Evolutionary conservation across 345 rosid species (phyloP).

Genomic region (Adansonia digitata): DNA sequence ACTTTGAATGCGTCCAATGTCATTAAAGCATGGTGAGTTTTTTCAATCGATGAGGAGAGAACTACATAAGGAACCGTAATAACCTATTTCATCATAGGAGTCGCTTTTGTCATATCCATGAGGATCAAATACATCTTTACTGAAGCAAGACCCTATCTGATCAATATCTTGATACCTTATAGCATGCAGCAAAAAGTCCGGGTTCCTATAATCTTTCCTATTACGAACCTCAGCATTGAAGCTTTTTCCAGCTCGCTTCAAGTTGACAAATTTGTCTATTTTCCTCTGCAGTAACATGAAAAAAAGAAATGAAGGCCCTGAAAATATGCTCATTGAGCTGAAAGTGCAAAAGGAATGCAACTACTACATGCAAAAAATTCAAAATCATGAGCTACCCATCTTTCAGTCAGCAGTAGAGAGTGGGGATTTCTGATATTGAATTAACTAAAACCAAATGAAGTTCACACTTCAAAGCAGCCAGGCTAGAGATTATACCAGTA

Average conservation of each 20-base stretch:
- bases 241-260: conserved; percentile 82
- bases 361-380: background rate
- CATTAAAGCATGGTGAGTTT: background rate
- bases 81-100: conserved; percentile 75
- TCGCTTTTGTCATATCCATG: conserved; percentile 85
- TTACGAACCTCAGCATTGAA: conserved; percentile 93
- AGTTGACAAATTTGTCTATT: conserved; percentile 70
- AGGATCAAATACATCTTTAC: conserved; percentile 88
- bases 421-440: background rate
- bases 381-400: background rate
- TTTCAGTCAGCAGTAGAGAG: too few species aligned
- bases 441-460: background rate
- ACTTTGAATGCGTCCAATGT: background rate
- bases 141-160: conserved; percentile 86
- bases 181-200: conserved; percentile 84
- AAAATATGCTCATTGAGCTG: background rate
- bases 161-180: conserved; percentile 91
- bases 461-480: background rate
- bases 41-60: background rate
- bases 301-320: background rate
- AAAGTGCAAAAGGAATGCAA: background rate
- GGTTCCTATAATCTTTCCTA: conserved; percentile 91
- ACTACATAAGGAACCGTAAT: conserved; percentile 9
- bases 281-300: conserved; percentile 47
- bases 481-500: background rate